Conservation (phyloP, 345 rosid genomes). For the Bruguiera parviflora region DNA sequence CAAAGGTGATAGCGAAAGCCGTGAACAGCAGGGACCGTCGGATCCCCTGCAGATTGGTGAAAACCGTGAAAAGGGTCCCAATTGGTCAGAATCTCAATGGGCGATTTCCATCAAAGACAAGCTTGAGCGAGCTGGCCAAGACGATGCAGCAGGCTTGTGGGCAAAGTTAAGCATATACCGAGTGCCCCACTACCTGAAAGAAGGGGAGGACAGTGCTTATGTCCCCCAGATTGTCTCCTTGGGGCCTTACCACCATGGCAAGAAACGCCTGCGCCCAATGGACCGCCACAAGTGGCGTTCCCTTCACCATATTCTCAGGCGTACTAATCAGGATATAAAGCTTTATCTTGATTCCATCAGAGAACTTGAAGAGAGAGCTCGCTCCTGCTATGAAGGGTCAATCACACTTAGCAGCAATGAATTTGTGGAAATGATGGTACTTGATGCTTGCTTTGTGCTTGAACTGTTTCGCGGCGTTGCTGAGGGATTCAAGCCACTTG, state of each 20-base stretch:
- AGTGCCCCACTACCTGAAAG: constrained; percentile 53
- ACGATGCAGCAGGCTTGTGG: constrained; percentile 59
- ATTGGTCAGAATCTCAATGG: constrained; percentile 56
- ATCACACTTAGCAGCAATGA: constrained; percentile 58
- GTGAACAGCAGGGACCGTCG: constrained; percentile 21
- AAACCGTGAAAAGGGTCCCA: constrained; percentile 22
- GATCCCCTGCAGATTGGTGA: constrained; percentile 27
- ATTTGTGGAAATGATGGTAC: constrained; percentile 78
- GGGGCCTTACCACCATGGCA: constrained; percentile 82
- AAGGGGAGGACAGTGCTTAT: constrained; percentile 72
- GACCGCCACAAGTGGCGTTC: constrained; percentile 85
- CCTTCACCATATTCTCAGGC: constrained; percentile 58
- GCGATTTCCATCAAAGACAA: constrained; percentile 57
- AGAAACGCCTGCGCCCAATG: constrained; percentile 63
- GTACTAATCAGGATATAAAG: constrained; percentile 48
- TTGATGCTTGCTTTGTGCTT: constrained; percentile 79
- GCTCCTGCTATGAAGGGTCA: constrained; percentile 66
- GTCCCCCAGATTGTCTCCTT: constrained; percentile 73
- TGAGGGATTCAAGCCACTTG: constrained; percentile 61
- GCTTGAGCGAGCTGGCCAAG: constrained; percentile 58
- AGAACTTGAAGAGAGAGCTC: constrained; percentile 65
- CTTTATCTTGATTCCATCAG: constrained; percentile 55
- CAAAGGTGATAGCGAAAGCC: constrained; percentile 3
- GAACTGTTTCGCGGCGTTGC: constrained; percentile 75
- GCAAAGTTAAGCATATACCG: constrained; percentile 52